A percentile compares a stretch with the other conserved stretches of the same genome.
Evolutionary conservation across 495 filamentous ascomycete genomes (phyloP).

Genomic region (Peziza echinospora): DNA sequence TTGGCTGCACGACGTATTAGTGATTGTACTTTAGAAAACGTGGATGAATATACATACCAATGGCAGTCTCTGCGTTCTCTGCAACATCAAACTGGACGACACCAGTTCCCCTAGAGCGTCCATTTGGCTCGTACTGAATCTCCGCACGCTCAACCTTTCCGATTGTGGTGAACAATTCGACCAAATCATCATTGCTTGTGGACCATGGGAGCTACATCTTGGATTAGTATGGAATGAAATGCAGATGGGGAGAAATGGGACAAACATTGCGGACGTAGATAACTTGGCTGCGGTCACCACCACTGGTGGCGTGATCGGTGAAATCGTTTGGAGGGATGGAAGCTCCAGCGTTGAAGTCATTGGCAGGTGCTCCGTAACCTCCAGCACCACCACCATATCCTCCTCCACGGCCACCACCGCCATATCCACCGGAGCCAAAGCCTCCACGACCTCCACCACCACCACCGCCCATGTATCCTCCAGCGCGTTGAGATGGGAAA

Average conservation of each 20-base stretch:
- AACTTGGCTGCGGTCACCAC: slow-evolving; percentile 55
- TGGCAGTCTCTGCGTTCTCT: slow-evolving; percentile 77
- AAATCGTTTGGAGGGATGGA: slow-evolving; percentile 73
- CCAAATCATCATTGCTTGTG: slow-evolving; percentile 88
- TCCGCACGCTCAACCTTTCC: slow-evolving; percentile 94
- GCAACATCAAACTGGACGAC: slow-evolving; percentile 76
- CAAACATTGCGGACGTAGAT: slow-evolving; percentile 97
- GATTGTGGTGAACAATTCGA: slow-evolving; percentile 93
- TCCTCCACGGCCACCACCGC: slow-evolving; percentile 28
- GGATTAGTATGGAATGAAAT: background rate
- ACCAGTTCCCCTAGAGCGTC: slow-evolving; percentile 82
- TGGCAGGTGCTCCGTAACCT: slow-evolving; percentile 24
- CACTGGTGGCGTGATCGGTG: slow-evolving; percentile 79
- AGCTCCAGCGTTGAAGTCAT: slow-evolving; percentile 16
- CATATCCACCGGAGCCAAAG: slow-evolving; percentile 25
- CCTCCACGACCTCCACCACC: slow-evolving; percentile 26
- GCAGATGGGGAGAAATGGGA: slow-evolving; percentile 11
- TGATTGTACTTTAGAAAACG: background rate
- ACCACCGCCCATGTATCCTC: slow-evolving; percentile 26
- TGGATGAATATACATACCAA: slow-evolving; percentile 30
- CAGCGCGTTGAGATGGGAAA: slow-evolving; percentile 33
- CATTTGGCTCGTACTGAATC: slow-evolving; percentile 94
- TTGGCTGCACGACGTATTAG: slow-evolving; percentile 35
- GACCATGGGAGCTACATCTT: slow-evolving; percentile 73
- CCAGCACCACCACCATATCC: slow-evolving; percentile 23